Evolutionary conservation across 768 basidiomycete species (phyloP), one percentile per base, ranked within the genome.

Genomic region (Suillus plorans): DNA sequence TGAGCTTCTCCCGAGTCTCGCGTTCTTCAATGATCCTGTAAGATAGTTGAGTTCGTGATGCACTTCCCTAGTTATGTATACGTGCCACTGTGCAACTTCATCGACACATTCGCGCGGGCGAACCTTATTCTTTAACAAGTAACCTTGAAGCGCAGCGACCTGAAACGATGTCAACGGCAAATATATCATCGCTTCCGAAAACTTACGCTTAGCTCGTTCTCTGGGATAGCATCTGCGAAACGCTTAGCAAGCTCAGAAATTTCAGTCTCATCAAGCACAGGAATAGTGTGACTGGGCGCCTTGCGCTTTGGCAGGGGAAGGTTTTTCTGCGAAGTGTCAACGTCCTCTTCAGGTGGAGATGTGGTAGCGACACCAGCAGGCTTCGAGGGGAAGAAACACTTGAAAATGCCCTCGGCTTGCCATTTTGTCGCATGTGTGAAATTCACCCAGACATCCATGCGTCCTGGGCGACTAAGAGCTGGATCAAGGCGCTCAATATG

Each of bases 371-470:
- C 58, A 7, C 61, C 45, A 14, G 66, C 56, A 63, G 69, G 76
- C 64, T 79, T 87, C 76, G 76, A 89, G 4, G 93, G 92, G 89
- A 95, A 95, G 87, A 95, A 95, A 76, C 91, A 93, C 75, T 93
- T 93, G 86, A 94, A 95, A 73, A 95, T 92, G 60, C 91, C 92
- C 76, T 94, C 92, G 16, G 93, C 93, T 72, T 95, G 93, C 91
- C 91, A 94, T 75, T 92, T 94, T 9, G 91, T 93, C 6, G 93
- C 92, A 71, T 95, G 89, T 60, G 90, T 89, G 78, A 95, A 95
- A 80, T 94, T 92, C 47, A 95, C 84, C 92, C 92, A 94, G 18
- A 96, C 89, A 70, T 94, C 94, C 91, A 94, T 93, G 55, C 92
- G 90, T 64, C 95, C 95, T 36, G 94, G 91, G 25, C 93, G 86